Conservation (phyloP, 331 rosid genomes). For the Rosa hybrid region DNA sequence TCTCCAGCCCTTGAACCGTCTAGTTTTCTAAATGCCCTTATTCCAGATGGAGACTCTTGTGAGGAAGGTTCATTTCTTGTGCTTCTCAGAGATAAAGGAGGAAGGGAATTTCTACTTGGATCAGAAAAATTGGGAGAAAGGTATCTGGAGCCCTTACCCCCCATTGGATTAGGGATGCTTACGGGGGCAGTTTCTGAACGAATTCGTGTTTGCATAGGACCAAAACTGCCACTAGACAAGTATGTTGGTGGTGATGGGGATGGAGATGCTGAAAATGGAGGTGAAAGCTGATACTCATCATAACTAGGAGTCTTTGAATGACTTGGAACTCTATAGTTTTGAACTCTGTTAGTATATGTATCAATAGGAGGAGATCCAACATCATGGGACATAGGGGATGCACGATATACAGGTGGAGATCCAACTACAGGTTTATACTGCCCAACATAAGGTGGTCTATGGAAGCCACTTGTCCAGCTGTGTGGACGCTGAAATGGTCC, state of each 20-base stretch:
- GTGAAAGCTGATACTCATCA: constrained; percentile 84
- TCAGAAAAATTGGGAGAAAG: constrained; percentile 72
- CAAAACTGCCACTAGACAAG: constrained; percentile 38
- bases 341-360: constrained; percentile 41
- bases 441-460: constrained; percentile 46
- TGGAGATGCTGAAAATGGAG: constrained; percentile 74
- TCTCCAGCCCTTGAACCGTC: constrained; percentile 62
- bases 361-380: constrained; percentile 62
- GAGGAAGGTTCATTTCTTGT: constrained; percentile 54
- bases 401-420: constrained; percentile 60
- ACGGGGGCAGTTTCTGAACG: constrained; percentile 85
- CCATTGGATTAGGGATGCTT: constrained; percentile 60
- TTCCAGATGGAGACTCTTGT: constrained; percentile 81
- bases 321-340: constrained; percentile 36
- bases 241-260: constrained; percentile 76
- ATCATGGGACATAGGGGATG: constrained; percentile 50
- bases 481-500: constrained; percentile 59
- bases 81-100: constrained; percentile 78
- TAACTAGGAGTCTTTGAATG: constrained; percentile 44
- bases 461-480: constrained; percentile 77
- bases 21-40: constrained; percentile 62
- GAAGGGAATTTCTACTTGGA: constrained; percentile 65
- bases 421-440: constrained; percentile 51
- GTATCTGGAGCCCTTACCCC: constrained; percentile 54
- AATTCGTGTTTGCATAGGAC: constrained; percentile 45